Evolutionary conservation across 2,329 filamentous ascomycete genomes (phyloP).

Genomic region (Biscogniauxia sp.): DNA sequence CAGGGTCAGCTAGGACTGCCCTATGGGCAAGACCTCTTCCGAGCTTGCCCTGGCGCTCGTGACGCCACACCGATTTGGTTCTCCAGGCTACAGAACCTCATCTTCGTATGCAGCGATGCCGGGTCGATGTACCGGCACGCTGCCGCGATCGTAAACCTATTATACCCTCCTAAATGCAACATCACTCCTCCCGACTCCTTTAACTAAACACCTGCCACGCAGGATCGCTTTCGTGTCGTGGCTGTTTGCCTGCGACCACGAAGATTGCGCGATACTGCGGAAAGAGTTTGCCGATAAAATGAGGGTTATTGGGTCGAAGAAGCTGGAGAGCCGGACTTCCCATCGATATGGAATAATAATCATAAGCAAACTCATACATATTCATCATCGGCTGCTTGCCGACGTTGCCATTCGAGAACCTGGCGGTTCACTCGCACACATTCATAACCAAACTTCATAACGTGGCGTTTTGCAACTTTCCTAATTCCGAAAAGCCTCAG

Average conservation of each 20-base stretch:
- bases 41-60: too few relatives aligned
- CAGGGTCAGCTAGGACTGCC: too few relatives aligned
- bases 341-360: too few relatives aligned
- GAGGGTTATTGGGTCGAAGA: neutral
- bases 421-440: too few relatives aligned
- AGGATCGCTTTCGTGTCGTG: neutral
- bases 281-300: neutral
- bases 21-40: neutral
- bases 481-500: too few relatives aligned
- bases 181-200: neutral
- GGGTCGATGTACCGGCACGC: neutral
- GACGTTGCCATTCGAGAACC: too few relatives aligned
- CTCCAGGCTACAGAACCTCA: neutral
- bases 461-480: too few relatives aligned
- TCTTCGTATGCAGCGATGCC: neutral
- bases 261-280: neutral
- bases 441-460: too few relatives aligned
- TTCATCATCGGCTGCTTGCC: too few relatives aligned
- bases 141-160: neutral
- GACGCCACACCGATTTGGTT: neutral
- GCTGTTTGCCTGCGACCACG: neutral
- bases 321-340: neutral
- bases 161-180: neutral
- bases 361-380: too few relatives aligned
- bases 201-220: neutral